Base-by-base conservation (phyloP, 108 stramenopile genomes). In the Nannochloropsis salina region DNA sequence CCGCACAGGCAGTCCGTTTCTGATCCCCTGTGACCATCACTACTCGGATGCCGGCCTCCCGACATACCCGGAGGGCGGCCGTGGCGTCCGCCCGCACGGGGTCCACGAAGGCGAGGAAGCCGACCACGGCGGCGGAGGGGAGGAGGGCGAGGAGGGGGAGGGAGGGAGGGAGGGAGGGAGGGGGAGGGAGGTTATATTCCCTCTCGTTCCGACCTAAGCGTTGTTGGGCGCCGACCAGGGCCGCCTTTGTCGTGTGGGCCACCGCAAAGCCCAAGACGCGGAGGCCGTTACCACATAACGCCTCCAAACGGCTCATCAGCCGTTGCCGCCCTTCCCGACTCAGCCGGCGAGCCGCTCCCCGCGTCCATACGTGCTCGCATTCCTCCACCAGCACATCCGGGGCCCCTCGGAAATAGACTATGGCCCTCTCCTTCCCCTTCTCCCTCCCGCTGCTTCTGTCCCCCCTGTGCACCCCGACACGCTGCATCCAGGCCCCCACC, bases 21-120 rank as follows among this genome's bases (percentile, higher is more conserved):
- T 96, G 95, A 86, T 98, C 98, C 18, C 98, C 98, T 43, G 98
- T 98, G 42, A 98, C 96, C 98, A 97, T 97, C 47, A 95, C 93
- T 45, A 98, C 98, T 84, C 94, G 94, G 87, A 98, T 94, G 45
- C 96, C 96, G 80, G 96, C 96, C 21, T 86, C 91, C 89, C 96
- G 94, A 89, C 96, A 97, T 40, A 90, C 93, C 40, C 91, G 91
- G 40, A 98, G 95, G 31, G 98, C 98, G 42, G 92, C 94, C 45
- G 94, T 91, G 40, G 97, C 98, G 85, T 93, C 95, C 47, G 86
- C 91, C 6, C 98, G 94, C 10, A 95, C 89, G 51, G 92, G 92
- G 84, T 93, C 92, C 80, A 86, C 89, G 22, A 95, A 85, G 11
- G 93, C 93, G 83, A 92, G 83, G 44, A 94, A 81, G 8, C 92